A percentile compares a stretch with the other conserved stretches of the same genome.
Conservation (phyloP, 345 rosid species). For the Citrus sinensis region DNA sequence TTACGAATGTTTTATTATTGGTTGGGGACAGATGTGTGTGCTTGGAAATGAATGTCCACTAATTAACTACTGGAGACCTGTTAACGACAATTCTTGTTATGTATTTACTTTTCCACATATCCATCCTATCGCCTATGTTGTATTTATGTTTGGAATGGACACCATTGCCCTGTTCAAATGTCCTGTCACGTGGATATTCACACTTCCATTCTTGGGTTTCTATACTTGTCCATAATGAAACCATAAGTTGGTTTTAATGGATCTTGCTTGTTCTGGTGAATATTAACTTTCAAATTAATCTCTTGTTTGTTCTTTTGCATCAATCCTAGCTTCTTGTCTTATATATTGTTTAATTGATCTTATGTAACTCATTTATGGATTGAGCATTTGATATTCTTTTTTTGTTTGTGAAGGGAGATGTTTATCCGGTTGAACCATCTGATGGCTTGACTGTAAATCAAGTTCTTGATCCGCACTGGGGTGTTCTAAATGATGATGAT, state of each 20-base stretch:
- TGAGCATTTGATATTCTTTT: slow-evolving; percentile 6
- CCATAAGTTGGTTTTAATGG: background rate
- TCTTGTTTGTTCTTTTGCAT: background rate
- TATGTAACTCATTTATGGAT: background rate
- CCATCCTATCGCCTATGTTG: background rate
- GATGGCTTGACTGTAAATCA: slow-evolving; percentile 43
- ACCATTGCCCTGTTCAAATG: background rate
- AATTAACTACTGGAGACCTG: background rate
- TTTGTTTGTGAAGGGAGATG: slow-evolving; percentile 56
- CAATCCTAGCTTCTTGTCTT: background rate
- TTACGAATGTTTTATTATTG: background rate
- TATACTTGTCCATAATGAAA: background rate
- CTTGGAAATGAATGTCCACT: background rate
- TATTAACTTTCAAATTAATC: background rate
- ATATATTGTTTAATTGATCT: background rate
- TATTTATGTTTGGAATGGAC: background rate
- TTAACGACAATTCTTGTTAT: background rate
- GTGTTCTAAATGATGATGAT: slow-evolving; percentile 64
- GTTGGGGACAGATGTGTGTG: background rate
- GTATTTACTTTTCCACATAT: background rate
- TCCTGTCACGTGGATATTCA: background rate
- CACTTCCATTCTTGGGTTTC: background rate
- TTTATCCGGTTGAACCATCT: slow-evolving; percentile 65
- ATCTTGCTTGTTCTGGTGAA: background rate
- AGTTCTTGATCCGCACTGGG: slow-evolving; percentile 90